Conservation (phyloP, 768 basidiomycete species). For the Peribolospora kevripleyi region DNA sequence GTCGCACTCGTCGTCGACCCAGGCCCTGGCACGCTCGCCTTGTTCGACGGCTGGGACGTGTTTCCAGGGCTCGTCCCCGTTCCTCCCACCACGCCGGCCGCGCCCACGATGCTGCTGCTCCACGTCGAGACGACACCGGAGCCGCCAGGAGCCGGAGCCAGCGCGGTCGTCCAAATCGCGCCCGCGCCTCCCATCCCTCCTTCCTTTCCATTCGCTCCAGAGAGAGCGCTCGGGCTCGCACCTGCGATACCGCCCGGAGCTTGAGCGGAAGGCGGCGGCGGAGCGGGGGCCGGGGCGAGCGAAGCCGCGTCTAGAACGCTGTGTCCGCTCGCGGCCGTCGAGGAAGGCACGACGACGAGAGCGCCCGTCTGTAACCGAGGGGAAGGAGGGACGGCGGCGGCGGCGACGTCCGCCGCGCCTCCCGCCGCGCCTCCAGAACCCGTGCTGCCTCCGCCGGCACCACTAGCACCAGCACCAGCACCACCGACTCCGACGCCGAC, state of each 20-base stretch:
- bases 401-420: conserved; percentile 17
- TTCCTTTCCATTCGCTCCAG: not conserved
- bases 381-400: conserved; percentile 14
- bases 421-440: not conserved
- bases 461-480: not conserved
- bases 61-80: conserved; percentile 11
- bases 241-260: too few species aligned
- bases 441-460: not conserved
- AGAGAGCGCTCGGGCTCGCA: too few species aligned
- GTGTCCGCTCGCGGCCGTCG: too few species aligned
- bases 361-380: too few species aligned
- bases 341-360: too few species aligned
- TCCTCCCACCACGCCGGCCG: not conserved
- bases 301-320: too few species aligned
- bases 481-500: too few species aligned
- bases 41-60: not conserved
- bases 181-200: not conserved
- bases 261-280: too few species aligned
- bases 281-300: too few species aligned
- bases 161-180: not conserved
- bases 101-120: not conserved
- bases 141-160: not conserved
- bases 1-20: conserved; percentile 5
- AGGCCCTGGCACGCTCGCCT: not conserved
- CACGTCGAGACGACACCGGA: not conserved